Evolutionary conservation across 176 grass and related monocot genomes (phyloP), one percentile per base, ranked within the genome.

Genomic region (Poa annua): DNA sequence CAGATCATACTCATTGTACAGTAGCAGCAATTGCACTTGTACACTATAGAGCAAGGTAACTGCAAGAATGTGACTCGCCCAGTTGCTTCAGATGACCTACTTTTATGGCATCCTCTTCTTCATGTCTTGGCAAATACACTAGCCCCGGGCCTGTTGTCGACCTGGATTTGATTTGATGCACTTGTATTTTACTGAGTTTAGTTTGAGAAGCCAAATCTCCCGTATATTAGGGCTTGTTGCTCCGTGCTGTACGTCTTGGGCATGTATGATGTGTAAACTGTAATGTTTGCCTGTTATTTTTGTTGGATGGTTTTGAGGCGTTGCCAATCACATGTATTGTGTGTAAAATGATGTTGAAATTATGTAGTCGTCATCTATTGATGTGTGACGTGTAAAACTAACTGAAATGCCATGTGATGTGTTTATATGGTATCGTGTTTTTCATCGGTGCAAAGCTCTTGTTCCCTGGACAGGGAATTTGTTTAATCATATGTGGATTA

Each of bases 71-170:
- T 22, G 51, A 25, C 26, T 66, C 0, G 1, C 60, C 53, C 20
- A 22, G 55, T 53, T 79, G 65, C 82, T 78, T 71, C 25, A 44
- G 10, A 52, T 67, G 41, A 65, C 55, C 14, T 32, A 74, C 15
- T 32, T 74, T 22, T 50, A 29, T 74, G 45, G 24, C 15, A 55
- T 35, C 17, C 10, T 72, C 22, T 81, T 80, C 60, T 63, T 79
- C 60, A 49, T 50, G 13, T 34, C 41, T 79, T 49, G 59, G 56
- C 76, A 79, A 74, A 53, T 47, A 33, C 10, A 13, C 22, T 20
- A 65, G 16, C 42, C 7, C 7, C 22, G 29, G 54, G 8, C 35
- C 4, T 48, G 51, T 20, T 70, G 24, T 55, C 10, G 35, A 59
- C 25, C 16, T 50, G 52, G 6, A 14, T 71, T 80, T 3, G 38